These are phyloP conservation scores for Dioscorea zingiberensis DNA, from an alignment of 106 monocot species.

Conservation along the genomic window DNA sequence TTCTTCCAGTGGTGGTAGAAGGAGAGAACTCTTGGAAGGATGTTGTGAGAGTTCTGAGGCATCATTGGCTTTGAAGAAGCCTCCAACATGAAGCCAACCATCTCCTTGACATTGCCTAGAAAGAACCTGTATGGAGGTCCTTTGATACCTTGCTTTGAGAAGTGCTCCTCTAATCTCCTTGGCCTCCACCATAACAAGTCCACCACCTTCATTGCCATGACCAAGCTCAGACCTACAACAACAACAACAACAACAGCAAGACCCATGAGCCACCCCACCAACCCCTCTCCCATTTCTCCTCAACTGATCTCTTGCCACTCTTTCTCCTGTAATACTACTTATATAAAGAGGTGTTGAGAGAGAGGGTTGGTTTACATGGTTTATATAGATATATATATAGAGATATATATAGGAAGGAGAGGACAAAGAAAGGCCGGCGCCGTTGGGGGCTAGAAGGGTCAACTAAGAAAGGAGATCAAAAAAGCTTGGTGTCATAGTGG, in stretches of 20 bases:
- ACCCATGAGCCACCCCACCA: slow-evolving; percentile 10
- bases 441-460: slow-evolving; percentile 23
- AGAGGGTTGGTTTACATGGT: slow-evolving; percentile 9
- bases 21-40: slow-evolving; percentile 81
- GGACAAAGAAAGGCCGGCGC: slow-evolving; percentile 27
- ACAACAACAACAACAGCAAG: slow-evolving; percentile 15
- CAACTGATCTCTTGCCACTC: neutral
- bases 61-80: slow-evolving; percentile 58
- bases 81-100: slow-evolving; percentile 55
- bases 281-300: slow-evolving; percentile 4
- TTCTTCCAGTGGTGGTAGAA: slow-evolving; percentile 97
- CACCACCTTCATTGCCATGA: slow-evolving; percentile 24
- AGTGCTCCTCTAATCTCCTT: slow-evolving; percentile 48
- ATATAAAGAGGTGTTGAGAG: slow-evolving; percentile 2
- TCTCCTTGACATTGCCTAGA: slow-evolving; percentile 63
- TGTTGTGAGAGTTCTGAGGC: slow-evolving; percentile 56
- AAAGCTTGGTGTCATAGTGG: too few species aligned
- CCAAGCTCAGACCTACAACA: slow-evolving; percentile 12
- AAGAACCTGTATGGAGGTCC: slow-evolving; percentile 71
- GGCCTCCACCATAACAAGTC: slow-evolving; percentile 73
- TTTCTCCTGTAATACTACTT: too few species aligned
- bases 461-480: neutral
- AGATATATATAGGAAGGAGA: neutral
- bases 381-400: slow-evolving; percentile 2
- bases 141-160: slow-evolving; percentile 61